Evolutionary conservation across 148 eudicot genomes (phyloP), one percentile per base, ranked within the genome.

Genomic region (Hydrangea macrophylla): DNA sequence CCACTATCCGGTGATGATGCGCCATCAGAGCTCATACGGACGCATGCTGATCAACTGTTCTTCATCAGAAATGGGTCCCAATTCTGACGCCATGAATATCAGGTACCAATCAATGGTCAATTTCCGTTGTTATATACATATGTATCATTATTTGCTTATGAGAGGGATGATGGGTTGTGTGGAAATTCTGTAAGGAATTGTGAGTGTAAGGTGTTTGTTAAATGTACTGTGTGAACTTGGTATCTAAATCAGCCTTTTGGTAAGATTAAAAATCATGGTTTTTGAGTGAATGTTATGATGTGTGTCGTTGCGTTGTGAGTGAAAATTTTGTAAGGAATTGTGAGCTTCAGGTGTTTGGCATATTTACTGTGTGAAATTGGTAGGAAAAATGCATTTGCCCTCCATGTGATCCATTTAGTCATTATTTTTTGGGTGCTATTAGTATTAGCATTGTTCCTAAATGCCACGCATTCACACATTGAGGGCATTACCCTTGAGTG

Each of bases 31-130:
- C 64, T 63, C 61, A 39, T 31, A 61, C 54, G 59, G 45, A 1
- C 20, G 68, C 35, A 24, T 73, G 54, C 71, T 62, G 30, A 64
- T 76, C 20, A 76, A 75, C 33, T 83, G 81, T 62, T 58, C 78
- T 67, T 76, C 87, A 25, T 76, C 91, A 73, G 82, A 83, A n/a
- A 24, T 24, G 72, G 81, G 78, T 73, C 62, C 83, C 23, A 61
- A 80, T 28, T 72, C 90, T 4, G 86, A 84, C 62, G 42, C 81
- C 36, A 39, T 67, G 60, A 71, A 74, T 60, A 26, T 75, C 57
- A 81, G 91, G 86, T 82, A 72, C 30, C 24, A 1, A 36, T 31
- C 33, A 55, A 18, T 26, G 2, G 25, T 55, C 33, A 55, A n/a
- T n/a, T 26, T 55, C 6, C 17, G 9, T 6, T 2, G 6, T 9